A percentile compares a stretch with the other conserved stretches of the same genome.
Conservation (phyloP, 1,284 basidiomycete genomes). For the Lentinus polychrous region DNA sequence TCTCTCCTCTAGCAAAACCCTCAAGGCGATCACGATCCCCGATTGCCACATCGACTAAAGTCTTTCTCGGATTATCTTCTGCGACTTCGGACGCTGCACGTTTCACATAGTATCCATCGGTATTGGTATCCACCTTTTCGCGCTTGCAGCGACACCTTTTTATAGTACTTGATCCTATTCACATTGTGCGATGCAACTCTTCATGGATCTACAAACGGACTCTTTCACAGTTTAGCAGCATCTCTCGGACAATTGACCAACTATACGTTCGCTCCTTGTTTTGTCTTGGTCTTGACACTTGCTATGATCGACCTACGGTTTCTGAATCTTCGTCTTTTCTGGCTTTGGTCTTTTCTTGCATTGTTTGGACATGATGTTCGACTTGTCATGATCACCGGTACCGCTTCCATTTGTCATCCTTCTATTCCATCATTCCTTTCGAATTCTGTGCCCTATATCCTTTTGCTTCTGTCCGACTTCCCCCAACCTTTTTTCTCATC, state of each 20-base stretch:
- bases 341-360: too few species aligned
- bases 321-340: not conserved
- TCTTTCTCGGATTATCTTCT: not conserved
- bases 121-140: not conserved
- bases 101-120: not conserved
- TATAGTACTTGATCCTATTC: not conserved
- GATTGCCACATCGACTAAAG: conserved; percentile 18
- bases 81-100: not conserved
- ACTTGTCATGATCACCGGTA: too few species aligned
- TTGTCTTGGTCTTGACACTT: too few species aligned
- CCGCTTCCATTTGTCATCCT: too few species aligned
- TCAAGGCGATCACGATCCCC: conserved; percentile 26
- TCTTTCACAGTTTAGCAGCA: not conserved
- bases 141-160: not conserved
- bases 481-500: too few species aligned
- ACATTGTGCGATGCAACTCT: not conserved
- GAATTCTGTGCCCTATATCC: too few species aligned
- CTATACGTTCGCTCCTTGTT: not conserved
- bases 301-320: not conserved
- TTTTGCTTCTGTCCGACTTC: too few species aligned
- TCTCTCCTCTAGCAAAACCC: conserved; percentile 21
- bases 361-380: too few species aligned
- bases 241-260: not conserved
- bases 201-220: not conserved
- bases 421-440: too few species aligned